phyloP scores from a whole-genome alignment of 495 filamentous ascomycete species.

The Aspergillus biplanus region DNA sequence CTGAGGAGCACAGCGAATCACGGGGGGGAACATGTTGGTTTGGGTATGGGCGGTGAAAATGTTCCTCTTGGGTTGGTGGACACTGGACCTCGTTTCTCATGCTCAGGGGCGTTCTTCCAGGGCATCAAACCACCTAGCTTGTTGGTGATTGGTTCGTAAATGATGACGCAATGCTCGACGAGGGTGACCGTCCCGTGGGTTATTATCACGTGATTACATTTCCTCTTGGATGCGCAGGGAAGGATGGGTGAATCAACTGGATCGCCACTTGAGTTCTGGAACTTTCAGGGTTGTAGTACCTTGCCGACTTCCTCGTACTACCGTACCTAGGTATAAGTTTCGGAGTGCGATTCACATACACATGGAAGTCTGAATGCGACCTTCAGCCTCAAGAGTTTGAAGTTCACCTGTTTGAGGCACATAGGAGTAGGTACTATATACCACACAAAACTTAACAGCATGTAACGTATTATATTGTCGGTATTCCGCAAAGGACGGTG shows the following conservation, averaged over 20 bases:
- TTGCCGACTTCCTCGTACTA: not conserved
- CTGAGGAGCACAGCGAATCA: conserved; percentile 16
- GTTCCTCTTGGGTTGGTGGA: conserved; percentile 3
- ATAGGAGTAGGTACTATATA: no score
- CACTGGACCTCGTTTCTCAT: conserved; percentile 3
- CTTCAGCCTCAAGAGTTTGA: no score
- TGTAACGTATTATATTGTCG: not conserved
- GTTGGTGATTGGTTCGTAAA: conserved; percentile 23
- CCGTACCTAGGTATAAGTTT: not conserved
- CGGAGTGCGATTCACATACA: not conserved
- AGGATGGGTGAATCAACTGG: conserved; percentile 7
- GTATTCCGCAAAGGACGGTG: not conserved
- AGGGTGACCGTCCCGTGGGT: conserved; percentile 16
- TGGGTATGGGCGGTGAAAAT: conserved; percentile 19
- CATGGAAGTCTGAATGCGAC: not conserved
- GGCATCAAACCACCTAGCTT: conserved; percentile 20
- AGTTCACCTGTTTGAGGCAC: no score
- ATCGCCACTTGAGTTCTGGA: conserved; percentile 27
- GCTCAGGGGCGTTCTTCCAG: conserved; percentile 20
- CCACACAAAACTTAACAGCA: not conserved
- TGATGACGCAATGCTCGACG: conserved; percentile 30
- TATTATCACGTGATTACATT: conserved; percentile 25
- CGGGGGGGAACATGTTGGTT: conserved; percentile 1
- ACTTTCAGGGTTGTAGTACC: conserved; percentile 1
- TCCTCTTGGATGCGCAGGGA: not conserved